Evolutionary conservation across 139 green algal species (phyloP).

Genomic region (Chlamydomonas sp.): DNA sequence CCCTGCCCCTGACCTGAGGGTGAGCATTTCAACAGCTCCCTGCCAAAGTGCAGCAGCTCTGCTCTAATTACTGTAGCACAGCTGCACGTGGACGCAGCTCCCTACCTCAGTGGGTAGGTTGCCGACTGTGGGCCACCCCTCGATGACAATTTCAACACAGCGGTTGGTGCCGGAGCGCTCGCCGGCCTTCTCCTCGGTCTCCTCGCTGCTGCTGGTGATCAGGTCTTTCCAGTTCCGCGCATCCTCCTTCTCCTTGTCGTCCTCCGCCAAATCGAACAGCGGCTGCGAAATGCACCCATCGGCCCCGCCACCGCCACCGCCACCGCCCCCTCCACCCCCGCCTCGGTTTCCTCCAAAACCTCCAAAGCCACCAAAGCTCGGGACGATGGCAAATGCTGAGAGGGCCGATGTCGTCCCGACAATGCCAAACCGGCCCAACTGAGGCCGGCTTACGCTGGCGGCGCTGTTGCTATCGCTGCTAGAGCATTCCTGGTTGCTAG

Average conservation of each 20-base stretch:
- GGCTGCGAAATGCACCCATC: background rate
- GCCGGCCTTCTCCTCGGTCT: constrained; percentile 26
- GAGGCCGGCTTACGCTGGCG: background rate
- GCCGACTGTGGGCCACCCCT: constrained; percentile 66
- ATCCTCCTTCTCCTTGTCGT: background rate
- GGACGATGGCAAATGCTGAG: constrained; percentile 27
- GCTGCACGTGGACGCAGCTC: too few species aligned
- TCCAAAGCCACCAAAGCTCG: constrained; percentile 42
- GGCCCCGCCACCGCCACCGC: constrained; percentile 45
- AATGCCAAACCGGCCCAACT: background rate
- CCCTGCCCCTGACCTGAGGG: too few species aligned
- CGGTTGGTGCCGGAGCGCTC: constrained; percentile 55
- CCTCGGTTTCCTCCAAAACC: constrained; percentile 31
- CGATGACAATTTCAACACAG: constrained; percentile 69
- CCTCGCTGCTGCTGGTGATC: constrained; percentile 35
- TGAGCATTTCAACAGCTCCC: too few species aligned
- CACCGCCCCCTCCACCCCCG: constrained; percentile 51
- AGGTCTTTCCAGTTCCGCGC: constrained; percentile 45
- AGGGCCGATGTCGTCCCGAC: constrained; percentile 14
- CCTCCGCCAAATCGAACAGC: constrained; percentile 15
- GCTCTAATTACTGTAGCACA: too few species aligned
- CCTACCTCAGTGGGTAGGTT: constrained; percentile 50
- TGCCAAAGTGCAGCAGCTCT: too few species aligned
- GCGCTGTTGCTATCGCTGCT: constrained; percentile 14
- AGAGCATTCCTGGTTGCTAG: background rate